Base-by-base conservation (phyloP, 179 eudicot species). In the Silene coronaria region DNA sequence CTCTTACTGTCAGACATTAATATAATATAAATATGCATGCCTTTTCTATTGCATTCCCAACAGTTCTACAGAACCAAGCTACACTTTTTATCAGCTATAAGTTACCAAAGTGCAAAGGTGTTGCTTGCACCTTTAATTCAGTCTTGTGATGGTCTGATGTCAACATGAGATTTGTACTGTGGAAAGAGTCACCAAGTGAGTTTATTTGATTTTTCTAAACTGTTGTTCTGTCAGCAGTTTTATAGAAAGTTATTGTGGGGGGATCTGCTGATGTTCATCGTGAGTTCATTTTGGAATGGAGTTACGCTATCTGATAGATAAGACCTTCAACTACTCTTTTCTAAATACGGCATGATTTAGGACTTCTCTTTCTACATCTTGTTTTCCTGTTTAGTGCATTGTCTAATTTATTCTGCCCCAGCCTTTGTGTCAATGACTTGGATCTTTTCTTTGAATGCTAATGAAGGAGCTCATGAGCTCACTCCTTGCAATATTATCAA, bases 391-490 rank as follows among this genome's bases (percentile, higher is more conserved):
- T 34, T 14, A 58, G 5, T 46, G 71, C 6, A 63, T 48, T 71
- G 17, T 75, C 23, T 51, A 36, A 48, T n/a, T 76, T 55, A 46
- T 62, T 46, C 13, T 30, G 34, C 45, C 19, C 28, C 24, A 67
- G 51, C 67, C 16, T 70, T 74, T 26, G 24, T 17, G 32, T 27
- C 60, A 34, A 55, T 57, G 30, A 57, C 65, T 65, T 57, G 57
- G 61, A 71, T 59, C 48, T 55, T 64, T 57, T 61, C 26, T 71
- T 30, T 69, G n/a, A n/a, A 73, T 70, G 75, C 42, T 24, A 48
- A 27, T 16, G 32, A 22, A 21, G 2, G 6, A 65, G 23, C n/a
- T 78, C 45, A 45, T 10, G 11, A 69, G 6, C 58, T 74, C 36
- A 26, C 74, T 23, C n/a, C 73, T 13, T 76, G 34, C 42, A 32